A percentile compares a stretch with the other conserved stretches of the same genome.
phyloP scores from a whole-genome alignment of 768 basidiomycete species.

The Podaxis pistillaris region DNA sequence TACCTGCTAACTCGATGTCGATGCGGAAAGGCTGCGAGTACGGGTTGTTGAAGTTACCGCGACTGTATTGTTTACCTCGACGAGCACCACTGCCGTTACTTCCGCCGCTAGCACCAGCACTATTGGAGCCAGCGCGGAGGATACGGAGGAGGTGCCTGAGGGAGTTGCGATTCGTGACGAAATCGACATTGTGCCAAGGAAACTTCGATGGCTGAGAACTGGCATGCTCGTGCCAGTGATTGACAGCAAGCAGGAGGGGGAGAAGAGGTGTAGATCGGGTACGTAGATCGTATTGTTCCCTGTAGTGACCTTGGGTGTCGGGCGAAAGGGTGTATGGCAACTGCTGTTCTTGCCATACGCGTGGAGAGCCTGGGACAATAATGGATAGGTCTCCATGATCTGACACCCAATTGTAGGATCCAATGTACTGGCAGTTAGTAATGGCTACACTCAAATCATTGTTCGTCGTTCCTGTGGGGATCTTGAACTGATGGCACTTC shows the following conservation, averaged over 20 bases:
- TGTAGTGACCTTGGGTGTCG: conserved; percentile 3
- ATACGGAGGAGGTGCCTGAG: conserved; percentile 58
- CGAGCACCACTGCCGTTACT: not conserved
- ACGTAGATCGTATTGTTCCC: conserved; percentile 12
- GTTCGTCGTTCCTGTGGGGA: not conserved
- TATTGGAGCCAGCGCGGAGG: conserved; percentile 24
- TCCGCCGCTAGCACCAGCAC: conserved; percentile 20
- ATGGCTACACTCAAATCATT: conserved; percentile 27
- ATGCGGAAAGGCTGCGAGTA: conserved; percentile 45
- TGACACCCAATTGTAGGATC: conserved; percentile 57
- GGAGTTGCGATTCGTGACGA: conserved; percentile 57
- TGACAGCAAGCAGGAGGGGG: conserved; percentile 13
- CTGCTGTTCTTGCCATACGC: conserved; percentile 9
- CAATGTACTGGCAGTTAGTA: conserved; percentile 37
- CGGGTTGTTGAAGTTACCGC: not conserved
- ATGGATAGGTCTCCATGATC: conserved; percentile 43
- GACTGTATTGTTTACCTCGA: not conserved
- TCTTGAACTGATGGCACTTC: conserved; percentile 3
- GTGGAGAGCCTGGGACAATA: conserved; percentile 41
- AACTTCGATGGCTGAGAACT: conserved; percentile 15
- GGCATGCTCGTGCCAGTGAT: conserved; percentile 11
- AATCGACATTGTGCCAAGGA: conserved; percentile 35
- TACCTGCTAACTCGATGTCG: conserved; percentile 55
- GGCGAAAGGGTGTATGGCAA: not conserved
- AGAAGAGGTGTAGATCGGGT: conserved; percentile 9